These are phyloP conservation scores for Kickxella alabastrina DNA, from an alignment of 192 early-diverging fungal genomes.

Conservation along the genomic window DNA sequence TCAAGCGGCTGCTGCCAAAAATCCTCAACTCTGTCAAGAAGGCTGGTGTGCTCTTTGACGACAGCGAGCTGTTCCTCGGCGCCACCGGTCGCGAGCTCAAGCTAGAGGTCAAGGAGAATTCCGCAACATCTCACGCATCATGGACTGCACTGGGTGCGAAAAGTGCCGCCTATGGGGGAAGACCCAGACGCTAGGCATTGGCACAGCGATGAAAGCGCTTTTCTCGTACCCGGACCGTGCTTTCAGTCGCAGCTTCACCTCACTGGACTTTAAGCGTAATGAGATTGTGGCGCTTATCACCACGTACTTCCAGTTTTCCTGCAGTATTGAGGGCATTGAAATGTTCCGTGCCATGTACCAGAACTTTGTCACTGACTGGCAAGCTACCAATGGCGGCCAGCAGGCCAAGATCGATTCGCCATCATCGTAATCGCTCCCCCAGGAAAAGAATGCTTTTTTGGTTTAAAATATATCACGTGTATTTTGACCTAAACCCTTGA, in stretches of 20 bases:
- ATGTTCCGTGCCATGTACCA: conserved; percentile 77
- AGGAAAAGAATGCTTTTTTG: too few species aligned
- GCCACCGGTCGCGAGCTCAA: conserved; percentile 63
- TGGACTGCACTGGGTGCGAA: conserved; percentile 99
- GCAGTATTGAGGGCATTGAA: conserved; percentile 76
- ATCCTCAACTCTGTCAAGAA: conserved; percentile 25
- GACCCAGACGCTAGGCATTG: conserved; percentile 90
- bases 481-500: too few species aligned
- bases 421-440: too few species aligned
- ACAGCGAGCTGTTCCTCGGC: conserved; percentile 77
- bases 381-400: conserved; percentile 4
- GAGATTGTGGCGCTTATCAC: conserved; percentile 93
- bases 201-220: conserved; percentile 91
- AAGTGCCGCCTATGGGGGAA: conserved; percentile 99
- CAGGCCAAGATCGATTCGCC: too few species aligned
- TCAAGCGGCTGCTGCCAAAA: conserved; percentile 27
- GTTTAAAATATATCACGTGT: too few species aligned
- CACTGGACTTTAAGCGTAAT: conserved; percentile 47
- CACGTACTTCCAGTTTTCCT: conserved; percentile 82
- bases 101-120: conserved; percentile 88
- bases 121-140: conserved; percentile 93
- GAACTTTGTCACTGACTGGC: conserved; percentile 50
- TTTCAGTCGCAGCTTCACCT: conserved; percentile 43
- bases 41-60: conserved; percentile 80
- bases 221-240: conserved; percentile 84